Percentiles rank a stretch among this genome's conserved stretches.
Conservation (phyloP, 148 eudicot genomes). For the Persicaria maculosa region DNA sequence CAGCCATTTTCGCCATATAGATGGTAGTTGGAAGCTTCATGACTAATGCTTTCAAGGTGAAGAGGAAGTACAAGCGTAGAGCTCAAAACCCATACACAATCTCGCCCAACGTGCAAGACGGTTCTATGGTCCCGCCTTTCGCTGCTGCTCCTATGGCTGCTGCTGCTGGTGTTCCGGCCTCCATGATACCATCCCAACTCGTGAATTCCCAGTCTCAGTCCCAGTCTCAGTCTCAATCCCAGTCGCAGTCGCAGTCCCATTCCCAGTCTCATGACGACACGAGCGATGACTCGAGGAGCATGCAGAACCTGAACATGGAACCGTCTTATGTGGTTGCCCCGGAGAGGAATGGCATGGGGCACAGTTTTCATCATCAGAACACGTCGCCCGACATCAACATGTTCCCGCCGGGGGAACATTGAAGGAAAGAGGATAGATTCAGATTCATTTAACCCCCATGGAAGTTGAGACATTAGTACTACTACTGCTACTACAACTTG, state of each 20-base stretch:
- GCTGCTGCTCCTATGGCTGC: background rate
- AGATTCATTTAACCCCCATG: background rate
- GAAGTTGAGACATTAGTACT: slow-evolving; percentile 6
- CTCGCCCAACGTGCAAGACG: background rate
- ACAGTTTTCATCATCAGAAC: background rate
- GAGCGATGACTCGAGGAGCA: slow-evolving; percentile 8
- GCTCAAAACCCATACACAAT: background rate
- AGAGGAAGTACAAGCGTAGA: slow-evolving; percentile 4
- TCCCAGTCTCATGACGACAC: slow-evolving; percentile 5
- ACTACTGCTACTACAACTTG: background rate
- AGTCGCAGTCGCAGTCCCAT: slow-evolving; percentile 5
- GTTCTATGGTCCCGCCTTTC: slow-evolving; percentile 5
- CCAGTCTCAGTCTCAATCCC: background rate
- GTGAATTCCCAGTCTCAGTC: background rate
- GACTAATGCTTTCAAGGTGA: background rate
- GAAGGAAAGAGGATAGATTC: background rate
- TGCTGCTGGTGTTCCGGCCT: background rate
- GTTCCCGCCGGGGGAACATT: slow-evolving; percentile 6
- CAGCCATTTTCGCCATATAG: background rate
- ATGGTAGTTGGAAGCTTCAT: slow-evolving; percentile 11
- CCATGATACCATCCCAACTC: background rate
- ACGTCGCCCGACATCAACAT: slow-evolving; percentile 9
- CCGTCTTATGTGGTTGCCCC: background rate
- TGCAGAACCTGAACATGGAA: slow-evolving; percentile 14
- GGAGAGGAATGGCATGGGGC: background rate